Percentiles rank a stretch among this genome's conserved stretches.
Conservation (phyloP, 2,329 filamentous ascomycete genomes). For the Nannizzia gypsea region DNA sequence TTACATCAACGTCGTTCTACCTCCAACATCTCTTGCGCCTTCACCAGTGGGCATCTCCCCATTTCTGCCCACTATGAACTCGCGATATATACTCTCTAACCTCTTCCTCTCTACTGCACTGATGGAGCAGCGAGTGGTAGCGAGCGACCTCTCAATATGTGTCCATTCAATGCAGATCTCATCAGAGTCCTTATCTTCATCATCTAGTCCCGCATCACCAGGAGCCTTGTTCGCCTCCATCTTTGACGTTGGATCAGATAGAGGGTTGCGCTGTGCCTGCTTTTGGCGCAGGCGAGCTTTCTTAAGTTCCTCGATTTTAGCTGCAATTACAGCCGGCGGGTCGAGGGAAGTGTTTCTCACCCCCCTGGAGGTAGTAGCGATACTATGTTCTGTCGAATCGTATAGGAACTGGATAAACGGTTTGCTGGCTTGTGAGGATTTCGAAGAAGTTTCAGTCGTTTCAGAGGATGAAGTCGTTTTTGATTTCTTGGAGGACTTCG, state of each 20-base stretch:
- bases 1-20: slow-evolving; percentile 84
- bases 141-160: slow-evolving; percentile 67
- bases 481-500: slow-evolving; percentile 22
- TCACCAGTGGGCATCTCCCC: slow-evolving; percentile 94
- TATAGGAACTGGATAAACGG: slow-evolving; percentile 75
- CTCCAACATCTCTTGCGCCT: slow-evolving; percentile 82
- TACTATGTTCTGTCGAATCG: slow-evolving; percentile 44
- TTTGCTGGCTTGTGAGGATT: slow-evolving; percentile 21
- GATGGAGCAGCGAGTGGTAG: slow-evolving; percentile 70
- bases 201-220: slow-evolving; percentile 17
- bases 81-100: slow-evolving; percentile 69
- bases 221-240: slow-evolving; percentile 9
- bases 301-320: slow-evolving; percentile 74
- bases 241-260: slow-evolving; percentile 3
- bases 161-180: slow-evolving; percentile 77
- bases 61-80: slow-evolving; percentile 86
- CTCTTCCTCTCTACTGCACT: slow-evolving; percentile 62
- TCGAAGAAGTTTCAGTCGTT: slow-evolving; percentile 17
- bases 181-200: slow-evolving; percentile 23
- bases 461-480: slow-evolving; percentile 14
- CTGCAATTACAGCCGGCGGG: slow-evolving; percentile 64
- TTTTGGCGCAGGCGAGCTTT: slow-evolving; percentile 54
- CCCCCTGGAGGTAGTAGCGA: slow-evolving; percentile 35
- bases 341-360: slow-evolving; percentile 41
- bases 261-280: slow-evolving; percentile 33